These are phyloP conservation scores for Danielia oregonensis DNA, from an alignment of 805 yeast species.

Conservation along the genomic window DNA sequence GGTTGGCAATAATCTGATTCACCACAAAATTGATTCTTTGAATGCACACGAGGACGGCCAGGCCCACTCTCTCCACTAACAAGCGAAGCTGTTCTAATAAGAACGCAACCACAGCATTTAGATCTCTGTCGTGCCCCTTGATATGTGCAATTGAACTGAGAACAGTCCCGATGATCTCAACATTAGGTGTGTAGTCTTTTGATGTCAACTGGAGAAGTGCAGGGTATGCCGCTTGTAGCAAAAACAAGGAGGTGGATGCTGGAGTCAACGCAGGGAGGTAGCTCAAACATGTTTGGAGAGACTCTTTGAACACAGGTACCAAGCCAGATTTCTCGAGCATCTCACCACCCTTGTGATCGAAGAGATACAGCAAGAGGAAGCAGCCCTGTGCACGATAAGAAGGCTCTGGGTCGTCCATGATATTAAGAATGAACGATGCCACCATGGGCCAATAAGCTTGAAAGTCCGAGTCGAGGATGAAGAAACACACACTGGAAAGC, in stretches of 20 bases:
- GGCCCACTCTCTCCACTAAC: constrained; percentile 8
- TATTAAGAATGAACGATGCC: constrained; percentile 30
- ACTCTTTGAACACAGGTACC: constrained; percentile 22
- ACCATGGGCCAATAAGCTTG: constrained; percentile 21
- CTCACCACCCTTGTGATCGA: constrained; percentile 6
- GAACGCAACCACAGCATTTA: constrained; percentile 11
- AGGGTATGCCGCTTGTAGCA: constrained; percentile 23
- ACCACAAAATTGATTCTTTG: constrained; percentile 26
- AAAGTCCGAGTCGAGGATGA: constrained; percentile 13
- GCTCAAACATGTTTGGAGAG: constrained; percentile 20
- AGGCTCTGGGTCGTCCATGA: constrained; percentile 33
- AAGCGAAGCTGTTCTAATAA: constrained; percentile 16
- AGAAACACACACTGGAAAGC: constrained; percentile 25
- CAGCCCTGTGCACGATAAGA: constrained; percentile 25
- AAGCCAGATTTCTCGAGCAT: constrained; percentile 25
- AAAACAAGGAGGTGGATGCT: constrained; percentile 14
- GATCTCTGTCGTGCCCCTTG: constrained; percentile 10
- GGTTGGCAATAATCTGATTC: constrained; percentile 30
- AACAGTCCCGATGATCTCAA: constrained; percentile 24
- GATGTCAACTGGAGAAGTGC: constrained; percentile 11
- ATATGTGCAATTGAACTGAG: constrained; percentile 24
- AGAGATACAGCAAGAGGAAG: constrained; percentile 14
- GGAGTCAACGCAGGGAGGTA: constrained; percentile 28
- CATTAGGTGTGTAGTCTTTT: constrained; percentile 6
- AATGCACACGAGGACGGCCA: constrained; percentile 20